phyloP scores from a whole-genome alignment of 2,329 filamentous ascomycete species.

The Claviceps arundinis region DNA sequence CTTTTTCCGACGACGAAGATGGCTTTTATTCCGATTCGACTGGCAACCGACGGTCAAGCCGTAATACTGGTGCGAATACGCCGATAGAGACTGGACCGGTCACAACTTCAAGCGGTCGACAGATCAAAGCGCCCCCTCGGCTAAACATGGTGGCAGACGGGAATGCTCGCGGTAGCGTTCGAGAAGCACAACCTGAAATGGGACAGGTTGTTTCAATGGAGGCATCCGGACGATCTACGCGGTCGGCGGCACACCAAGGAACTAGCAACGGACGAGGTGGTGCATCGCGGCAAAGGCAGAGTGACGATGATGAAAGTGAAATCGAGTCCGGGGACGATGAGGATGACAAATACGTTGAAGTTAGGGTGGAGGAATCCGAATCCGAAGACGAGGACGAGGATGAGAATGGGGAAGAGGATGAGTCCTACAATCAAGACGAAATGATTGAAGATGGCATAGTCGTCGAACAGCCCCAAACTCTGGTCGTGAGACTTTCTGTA shows the following conservation, averaged over 20 bases:
- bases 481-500: slow-evolving; percentile 62
- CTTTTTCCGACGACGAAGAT: slow-evolving; percentile 80
- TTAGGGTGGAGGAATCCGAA: slow-evolving; percentile 41
- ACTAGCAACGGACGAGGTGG: slow-evolving; percentile 33
- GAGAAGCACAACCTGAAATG: slow-evolving; percentile 28
- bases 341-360: slow-evolving; percentile 54
- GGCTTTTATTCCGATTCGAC: slow-evolving; percentile 54
- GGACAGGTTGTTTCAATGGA: slow-evolving; percentile 28
- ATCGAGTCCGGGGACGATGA: slow-evolving; percentile 67
- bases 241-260: slow-evolving; percentile 34
- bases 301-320: slow-evolving; percentile 57
- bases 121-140: slow-evolving; percentile 57
- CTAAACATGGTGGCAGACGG: slow-evolving; percentile 47
- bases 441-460: slow-evolving; percentile 41
- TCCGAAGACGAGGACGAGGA: slow-evolving; percentile 26
- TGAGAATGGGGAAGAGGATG: not conserved
- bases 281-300: slow-evolving; percentile 29
- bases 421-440: slow-evolving; percentile 42
- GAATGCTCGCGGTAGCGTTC: slow-evolving; percentile 33
- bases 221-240: slow-evolving; percentile 34
- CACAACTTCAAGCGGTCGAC: slow-evolving; percentile 76
- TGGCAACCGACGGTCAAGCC: slow-evolving; percentile 48
- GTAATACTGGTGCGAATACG: slow-evolving; percentile 62
- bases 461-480: slow-evolving; percentile 38
- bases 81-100: slow-evolving; percentile 52